Base-by-base conservation (phyloP, 495 filamentous ascomycete genomes). In the Venustampulla echinocandica region DNA sequence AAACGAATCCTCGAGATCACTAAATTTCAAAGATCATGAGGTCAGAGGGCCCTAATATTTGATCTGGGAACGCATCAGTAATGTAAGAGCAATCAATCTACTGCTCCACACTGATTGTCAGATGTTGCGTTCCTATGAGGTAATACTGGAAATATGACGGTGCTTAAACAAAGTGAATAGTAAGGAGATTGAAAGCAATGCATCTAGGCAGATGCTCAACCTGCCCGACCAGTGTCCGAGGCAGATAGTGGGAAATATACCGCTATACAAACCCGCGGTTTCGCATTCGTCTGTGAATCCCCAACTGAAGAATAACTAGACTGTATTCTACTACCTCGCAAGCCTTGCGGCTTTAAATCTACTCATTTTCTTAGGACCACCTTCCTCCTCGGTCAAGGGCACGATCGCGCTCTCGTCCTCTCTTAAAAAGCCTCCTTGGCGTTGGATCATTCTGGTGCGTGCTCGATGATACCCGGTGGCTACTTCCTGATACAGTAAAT, bases 341-440 rank as follows among this genome's bases (percentile, higher is more conserved):
- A 95, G 61, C 41, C 87, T 77, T 4, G 92, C 87, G 45, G 90
- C 87, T 64, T 80, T 92, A 65, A 96, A 98, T 49, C 84, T 75
- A 71, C 90, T 96, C 48, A 95, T 67, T 52, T 82, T 83, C 60
- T 75, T 82, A 34, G 77, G 74, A 23, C 77, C 75, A 10, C 83
- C 75, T 45, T 82, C 79, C 47, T 81, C 80, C 48, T 87, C 81
- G 37, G 70, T 63, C 7, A 87, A 63, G 2, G 80, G 78, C 4
- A 80, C 67, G 14, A 75, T 70, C 36, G 75, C 72, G 5, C 71
- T 67, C 43, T 85, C 79, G 34, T 82, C 74, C 45, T 79, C 65
- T 15, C 74, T 67, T 3, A 64, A 63, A 57, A 90, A 90, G 1
- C 87, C 88, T 27, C 85, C 85, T 45, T 93, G 78, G 49, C 76